Percentiles rank a stretch among this genome's conserved stretches.
phyloP scores from a whole-genome alignment of 805 yeast genomes.

The Candida golubevii region DNA sequence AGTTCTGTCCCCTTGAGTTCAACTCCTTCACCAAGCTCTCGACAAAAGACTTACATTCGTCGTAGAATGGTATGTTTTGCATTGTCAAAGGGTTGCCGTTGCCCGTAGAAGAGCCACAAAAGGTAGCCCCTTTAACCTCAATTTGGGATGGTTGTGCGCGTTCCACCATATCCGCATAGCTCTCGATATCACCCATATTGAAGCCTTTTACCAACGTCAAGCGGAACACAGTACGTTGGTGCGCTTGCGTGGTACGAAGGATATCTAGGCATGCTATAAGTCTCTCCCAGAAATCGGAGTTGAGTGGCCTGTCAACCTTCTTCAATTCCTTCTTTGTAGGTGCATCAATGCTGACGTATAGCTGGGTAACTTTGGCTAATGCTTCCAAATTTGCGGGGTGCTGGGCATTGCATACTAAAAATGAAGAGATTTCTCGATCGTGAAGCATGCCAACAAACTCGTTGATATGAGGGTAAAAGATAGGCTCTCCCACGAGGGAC shows the following conservation, averaged over 20 bases:
- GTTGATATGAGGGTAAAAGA: constrained; percentile 86
- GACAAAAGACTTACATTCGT: constrained; percentile 80
- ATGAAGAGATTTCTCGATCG: constrained; percentile 73
- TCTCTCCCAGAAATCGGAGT: constrained; percentile 91
- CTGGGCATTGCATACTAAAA: constrained; percentile 92
- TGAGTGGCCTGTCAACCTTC: constrained; percentile 82
- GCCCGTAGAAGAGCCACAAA: constrained; percentile 82
- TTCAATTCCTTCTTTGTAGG: constrained; percentile 78
- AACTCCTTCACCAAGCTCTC: constrained; percentile 57
- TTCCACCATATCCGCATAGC: constrained; percentile 84
- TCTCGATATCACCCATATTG: constrained; percentile 73
- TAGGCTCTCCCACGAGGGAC: constrained; percentile 92
- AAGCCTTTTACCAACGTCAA: constrained; percentile 89
- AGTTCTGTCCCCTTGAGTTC: constrained; percentile 59
- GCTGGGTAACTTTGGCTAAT: constrained; percentile 76
- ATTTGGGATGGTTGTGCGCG: constrained; percentile 81
- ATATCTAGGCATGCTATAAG: constrained; percentile 76
- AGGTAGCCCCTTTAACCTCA: constrained; percentile 92
- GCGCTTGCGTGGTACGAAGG: constrained; percentile 62
- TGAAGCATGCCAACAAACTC: constrained; percentile 80
- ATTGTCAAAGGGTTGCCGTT: constrained; percentile 87
- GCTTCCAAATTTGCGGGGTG: constrained; percentile 80
- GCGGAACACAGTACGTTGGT: constrained; percentile 88
- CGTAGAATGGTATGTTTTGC: constrained; percentile 94
- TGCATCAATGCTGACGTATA: constrained; percentile 91